phyloP scores from a whole-genome alignment of 164 flowering plant species.

The Piper betle region DNA sequence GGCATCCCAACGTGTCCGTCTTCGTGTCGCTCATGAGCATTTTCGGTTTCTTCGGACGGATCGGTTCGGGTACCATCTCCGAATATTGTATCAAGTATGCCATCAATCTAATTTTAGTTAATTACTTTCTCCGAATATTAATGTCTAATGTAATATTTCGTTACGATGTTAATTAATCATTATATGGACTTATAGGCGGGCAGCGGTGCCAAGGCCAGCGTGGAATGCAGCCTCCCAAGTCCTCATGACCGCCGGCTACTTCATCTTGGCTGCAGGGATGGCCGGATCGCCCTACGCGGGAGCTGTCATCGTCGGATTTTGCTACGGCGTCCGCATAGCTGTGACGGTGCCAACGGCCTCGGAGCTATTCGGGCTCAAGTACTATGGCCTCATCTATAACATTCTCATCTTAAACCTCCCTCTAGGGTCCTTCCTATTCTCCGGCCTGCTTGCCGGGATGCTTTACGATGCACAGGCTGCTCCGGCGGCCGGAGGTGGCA shows the following conservation, averaged over 20 bases:
- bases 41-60: slow-evolving; percentile 85
- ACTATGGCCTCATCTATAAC: slow-evolving; percentile 79
- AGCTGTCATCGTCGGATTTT: slow-evolving; percentile 57
- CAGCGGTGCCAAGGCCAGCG: slow-evolving; percentile 71
- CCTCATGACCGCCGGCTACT: slow-evolving; percentile 67
- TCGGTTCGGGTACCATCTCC: slow-evolving; percentile 54
- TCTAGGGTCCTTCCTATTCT: slow-evolving; percentile 83
- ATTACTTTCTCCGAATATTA: too few species aligned
- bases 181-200: slow-evolving; percentile 31
- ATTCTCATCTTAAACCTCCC: slow-evolving; percentile 75
- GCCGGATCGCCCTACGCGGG: slow-evolving; percentile 76
- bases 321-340: slow-evolving; percentile 81
- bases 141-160: too few species aligned
- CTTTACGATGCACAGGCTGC: slow-evolving; percentile 75
- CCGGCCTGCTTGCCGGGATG: slow-evolving; percentile 75
- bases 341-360: slow-evolving; percentile 83
- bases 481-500: slow-evolving; percentile 43
- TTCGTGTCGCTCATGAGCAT: slow-evolving; percentile 75
- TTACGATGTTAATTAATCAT: not conserved
- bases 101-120: not conserved
- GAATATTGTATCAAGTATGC: slow-evolving; percentile 70
- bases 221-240: slow-evolving; percentile 89
- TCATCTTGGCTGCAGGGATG: slow-evolving; percentile 53
- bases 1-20: slow-evolving; percentile 66
- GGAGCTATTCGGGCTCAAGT: slow-evolving; percentile 81